A percentile compares a stretch with the other conserved stretches of the same genome.
Evolutionary conservation across 345 rosid species (phyloP).

Genomic region (Lepidium sativum): DNA sequence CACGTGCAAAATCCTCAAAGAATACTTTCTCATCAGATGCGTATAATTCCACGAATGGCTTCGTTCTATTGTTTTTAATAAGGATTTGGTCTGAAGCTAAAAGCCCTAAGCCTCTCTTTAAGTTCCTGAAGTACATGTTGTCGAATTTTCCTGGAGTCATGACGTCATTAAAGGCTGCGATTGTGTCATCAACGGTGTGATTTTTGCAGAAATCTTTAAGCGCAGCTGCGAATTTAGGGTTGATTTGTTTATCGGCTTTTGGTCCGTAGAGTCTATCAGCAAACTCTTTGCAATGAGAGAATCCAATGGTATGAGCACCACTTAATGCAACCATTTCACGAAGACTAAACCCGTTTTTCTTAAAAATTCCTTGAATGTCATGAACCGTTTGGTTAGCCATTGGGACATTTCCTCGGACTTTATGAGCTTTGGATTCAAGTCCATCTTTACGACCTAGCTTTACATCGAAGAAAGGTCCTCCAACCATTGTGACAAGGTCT

Average conservation of each 20-base stretch:
- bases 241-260: slow-evolving; percentile 25
- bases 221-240: slow-evolving; percentile 38
- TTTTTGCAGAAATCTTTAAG: slow-evolving; percentile 30
- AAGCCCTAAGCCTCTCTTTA: slow-evolving; percentile 37
- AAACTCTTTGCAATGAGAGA: slow-evolving; percentile 51
- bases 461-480: slow-evolving; percentile 45
- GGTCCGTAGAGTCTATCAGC: slow-evolving; percentile 26
- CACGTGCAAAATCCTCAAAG: slow-evolving; percentile 37
- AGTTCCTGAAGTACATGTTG: slow-evolving; percentile 41
- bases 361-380: slow-evolving; percentile 30
- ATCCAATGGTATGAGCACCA: slow-evolving; percentile 62
- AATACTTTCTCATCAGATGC: slow-evolving; percentile 35
- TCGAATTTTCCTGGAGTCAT: slow-evolving; percentile 51
- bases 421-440: slow-evolving; percentile 31
- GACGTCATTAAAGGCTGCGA: slow-evolving; percentile 51
- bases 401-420: slow-evolving; percentile 32
- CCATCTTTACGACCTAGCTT: slow-evolving; percentile 50
- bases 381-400: slow-evolving; percentile 31
- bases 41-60: slow-evolving; percentile 28
- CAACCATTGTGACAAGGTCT: slow-evolving; percentile 50
- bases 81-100: slow-evolving; percentile 31
- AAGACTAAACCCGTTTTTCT: slow-evolving; percentile 31
- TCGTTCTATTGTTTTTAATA: slow-evolving; percentile 28
- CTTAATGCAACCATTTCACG: slow-evolving; percentile 47
- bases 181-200: slow-evolving; percentile 23